Evolutionary conservation across 2,329 filamentous ascomycete species (phyloP).

Genomic region (Phaeophleospora eucalypticola): DNA sequence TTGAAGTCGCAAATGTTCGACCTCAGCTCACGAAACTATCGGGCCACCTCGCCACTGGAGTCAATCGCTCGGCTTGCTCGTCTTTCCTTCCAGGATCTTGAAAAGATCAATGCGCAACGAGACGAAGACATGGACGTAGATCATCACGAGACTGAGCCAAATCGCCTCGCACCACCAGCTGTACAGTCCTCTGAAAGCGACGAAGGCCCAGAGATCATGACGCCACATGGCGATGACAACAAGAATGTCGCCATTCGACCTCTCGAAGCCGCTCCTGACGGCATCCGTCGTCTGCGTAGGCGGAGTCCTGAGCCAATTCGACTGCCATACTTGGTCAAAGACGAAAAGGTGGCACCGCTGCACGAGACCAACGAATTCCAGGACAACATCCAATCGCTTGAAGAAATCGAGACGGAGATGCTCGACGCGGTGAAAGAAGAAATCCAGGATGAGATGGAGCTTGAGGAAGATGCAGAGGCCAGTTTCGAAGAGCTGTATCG

Average conservation of each 20-base stretch:
- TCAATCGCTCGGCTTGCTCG: constrained; percentile 40
- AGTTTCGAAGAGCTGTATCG: constrained; percentile 39
- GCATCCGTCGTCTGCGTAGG: constrained; percentile 26
- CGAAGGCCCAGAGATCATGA: constrained; percentile 30
- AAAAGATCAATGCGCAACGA: constrained; percentile 22
- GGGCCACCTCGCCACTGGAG: constrained; percentile 42
- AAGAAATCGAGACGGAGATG: constrained; percentile 34
- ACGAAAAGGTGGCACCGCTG: constrained; percentile 28
- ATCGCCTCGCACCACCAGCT: constrained; percentile 13
- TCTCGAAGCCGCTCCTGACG: constrained; percentile 18
- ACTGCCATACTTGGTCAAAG: constrained; percentile 44
- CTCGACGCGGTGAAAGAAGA: constrained; percentile 27
- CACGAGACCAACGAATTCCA: constrained; percentile 39
- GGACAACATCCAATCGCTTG: constrained; percentile 35
- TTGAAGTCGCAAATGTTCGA: constrained; percentile 43
- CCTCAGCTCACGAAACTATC: constrained; percentile 39
- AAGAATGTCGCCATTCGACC: constrained; percentile 22
- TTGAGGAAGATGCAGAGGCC: constrained; percentile 24
- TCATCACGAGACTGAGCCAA: constrained; percentile 5
- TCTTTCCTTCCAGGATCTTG: constrained; percentile 33
- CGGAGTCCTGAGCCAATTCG: constrained; percentile 39
- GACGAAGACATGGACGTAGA: constrained; percentile 28
- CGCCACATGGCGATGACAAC: constrained; percentile 31
- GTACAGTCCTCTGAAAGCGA: constrained; percentile 28
- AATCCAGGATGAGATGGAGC: constrained; percentile 26